Evolutionary conservation across 2,329 filamentous ascomycete species (phyloP).

Genomic region (Sporothrix humicola): DNA sequence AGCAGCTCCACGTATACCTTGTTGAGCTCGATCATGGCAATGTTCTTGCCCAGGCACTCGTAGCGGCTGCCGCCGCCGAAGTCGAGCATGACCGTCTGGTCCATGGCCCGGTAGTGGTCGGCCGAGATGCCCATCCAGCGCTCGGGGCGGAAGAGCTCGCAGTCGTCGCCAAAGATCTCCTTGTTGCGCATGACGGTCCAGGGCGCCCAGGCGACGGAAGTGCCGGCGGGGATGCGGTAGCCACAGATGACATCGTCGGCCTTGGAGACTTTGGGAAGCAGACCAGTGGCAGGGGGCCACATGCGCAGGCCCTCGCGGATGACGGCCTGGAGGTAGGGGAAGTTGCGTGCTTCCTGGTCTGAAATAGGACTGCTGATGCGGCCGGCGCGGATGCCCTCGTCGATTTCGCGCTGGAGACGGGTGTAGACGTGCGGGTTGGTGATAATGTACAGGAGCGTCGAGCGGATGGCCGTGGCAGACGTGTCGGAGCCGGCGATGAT

Average conservation of each 20-base stretch:
- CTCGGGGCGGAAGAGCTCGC: conserved; percentile 53
- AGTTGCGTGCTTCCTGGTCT: conserved; percentile 47
- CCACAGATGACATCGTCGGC: conserved; percentile 48
- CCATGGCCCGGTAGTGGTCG: conserved; percentile 41
- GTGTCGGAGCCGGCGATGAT: conserved; percentile 46
- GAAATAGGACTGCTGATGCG: conserved; percentile 44
- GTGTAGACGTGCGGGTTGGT: conserved; percentile 40
- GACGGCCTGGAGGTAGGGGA: conserved; percentile 57
- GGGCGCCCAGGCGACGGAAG: conserved; percentile 44
- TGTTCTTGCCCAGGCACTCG: conserved; percentile 51
- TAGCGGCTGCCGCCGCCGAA: conserved; percentile 49
- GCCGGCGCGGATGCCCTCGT: conserved; percentile 43
- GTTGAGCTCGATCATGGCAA: conserved; percentile 52
- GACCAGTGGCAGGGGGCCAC: conserved; percentile 51
- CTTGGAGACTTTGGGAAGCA: conserved; percentile 43
- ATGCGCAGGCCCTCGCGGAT: conserved; percentile 57
- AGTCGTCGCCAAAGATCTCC: conserved; percentile 47
- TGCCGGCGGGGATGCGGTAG: conserved; percentile 53
- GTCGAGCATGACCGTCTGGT: conserved; percentile 44
- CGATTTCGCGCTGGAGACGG: conserved; percentile 45
- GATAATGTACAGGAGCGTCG: conserved; percentile 41
- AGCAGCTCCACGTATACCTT: conserved; percentile 44
- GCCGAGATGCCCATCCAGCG: conserved; percentile 50
- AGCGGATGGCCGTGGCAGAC: conserved; percentile 42
- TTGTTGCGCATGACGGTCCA: conserved; percentile 48